Conservation (phyloP, 805 yeast genomes). For the Nakazawaea siamensis region DNA sequence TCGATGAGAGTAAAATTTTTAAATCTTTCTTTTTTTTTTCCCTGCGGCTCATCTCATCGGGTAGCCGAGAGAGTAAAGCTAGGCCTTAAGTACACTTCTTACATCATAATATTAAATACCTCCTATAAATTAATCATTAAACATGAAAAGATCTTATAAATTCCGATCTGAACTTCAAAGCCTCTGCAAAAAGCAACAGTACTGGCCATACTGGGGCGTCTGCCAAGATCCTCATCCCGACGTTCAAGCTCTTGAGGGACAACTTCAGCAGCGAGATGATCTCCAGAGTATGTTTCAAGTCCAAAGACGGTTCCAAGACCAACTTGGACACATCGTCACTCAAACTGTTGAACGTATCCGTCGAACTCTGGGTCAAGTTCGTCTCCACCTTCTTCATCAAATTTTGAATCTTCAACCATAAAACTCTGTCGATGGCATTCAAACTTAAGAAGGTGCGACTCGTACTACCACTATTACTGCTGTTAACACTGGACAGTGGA, state of each 20-base stretch:
- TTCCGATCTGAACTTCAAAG: slow-evolving; percentile 58
- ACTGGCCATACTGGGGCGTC: slow-evolving; percentile 88
- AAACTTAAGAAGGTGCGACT: slow-evolving; percentile 19
- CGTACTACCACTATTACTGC: slow-evolving; percentile 12
- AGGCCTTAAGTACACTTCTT: too few relatives aligned
- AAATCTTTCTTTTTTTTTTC: slow-evolving; percentile 12
- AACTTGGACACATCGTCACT: slow-evolving; percentile 43
- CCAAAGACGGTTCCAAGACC: slow-evolving; percentile 36
- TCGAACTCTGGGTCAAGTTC: slow-evolving; percentile 38
- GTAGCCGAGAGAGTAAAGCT: too few relatives aligned
- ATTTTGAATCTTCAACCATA: slow-evolving; percentile 59
- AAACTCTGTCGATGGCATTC: slow-evolving; percentile 43
- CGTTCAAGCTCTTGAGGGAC: slow-evolving; percentile 48
- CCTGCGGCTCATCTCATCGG: too few relatives aligned
- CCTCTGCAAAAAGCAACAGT: slow-evolving; percentile 73
- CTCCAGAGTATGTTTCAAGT: slow-evolving; percentile 33
- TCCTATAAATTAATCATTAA: too few relatives aligned
- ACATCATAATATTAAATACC: too few relatives aligned
- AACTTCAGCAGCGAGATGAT: slow-evolving; percentile 41
- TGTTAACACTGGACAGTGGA: not conserved
- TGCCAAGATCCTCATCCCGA: slow-evolving; percentile 70
- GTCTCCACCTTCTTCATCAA: slow-evolving; percentile 53
- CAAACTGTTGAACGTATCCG: slow-evolving; percentile 41
- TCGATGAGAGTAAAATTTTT: too few relatives aligned
- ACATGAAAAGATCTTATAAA: too few relatives aligned